Evolutionary conservation across 108 stramenopile species (phyloP), one percentile per base, ranked within the genome.

Genomic region (Skeletonema costatum): DNA sequence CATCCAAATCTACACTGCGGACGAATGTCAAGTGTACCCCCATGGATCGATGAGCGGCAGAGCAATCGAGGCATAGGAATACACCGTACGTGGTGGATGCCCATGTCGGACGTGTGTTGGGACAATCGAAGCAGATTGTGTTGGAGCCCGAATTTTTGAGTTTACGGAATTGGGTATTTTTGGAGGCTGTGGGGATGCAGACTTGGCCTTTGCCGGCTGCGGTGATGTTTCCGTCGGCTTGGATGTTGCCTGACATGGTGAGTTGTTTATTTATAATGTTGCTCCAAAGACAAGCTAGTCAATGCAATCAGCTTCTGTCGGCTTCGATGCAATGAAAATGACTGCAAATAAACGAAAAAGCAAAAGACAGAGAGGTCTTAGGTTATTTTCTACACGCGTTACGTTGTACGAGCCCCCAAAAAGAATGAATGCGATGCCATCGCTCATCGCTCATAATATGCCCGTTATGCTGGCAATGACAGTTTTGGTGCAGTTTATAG

Each of bases 11-110:
- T 8, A 95, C 94, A 13, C 76, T 73, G 46, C 97, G 78, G 2
- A 97, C 97, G 76, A 97, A 97, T 0, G 94, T 95, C 16, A 94
- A 84, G 61, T 96, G 95, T 14, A 96, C 95, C 6, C 95, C 97
- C 94, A 97, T 93, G 31, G 76, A 75, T 17, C 97, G 88, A 71
- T 97, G 97, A 16, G 93, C 88, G 19, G 97, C 94, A 21, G 89
- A 90, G 78, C 97, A 97, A 80, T 97, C 97, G 61, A 96, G 87
- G 66, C 97, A 97, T 56, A 97, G 75, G 86, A 97, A 96, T 44
- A 97, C 90, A 6, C 95, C 97, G 70, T 94, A 95, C 32, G 95
- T 97, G 8, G 92, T 95, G n/a, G 88, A 89, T 2, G 97, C 97
- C 97, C 97, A 97, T 0, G 95, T 95, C 0, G 97, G 97, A 50